phyloP scores from a whole-genome alignment of 2,329 filamentous ascomycete genomes.

The Pseudogymnoascus pannorum region DNA sequence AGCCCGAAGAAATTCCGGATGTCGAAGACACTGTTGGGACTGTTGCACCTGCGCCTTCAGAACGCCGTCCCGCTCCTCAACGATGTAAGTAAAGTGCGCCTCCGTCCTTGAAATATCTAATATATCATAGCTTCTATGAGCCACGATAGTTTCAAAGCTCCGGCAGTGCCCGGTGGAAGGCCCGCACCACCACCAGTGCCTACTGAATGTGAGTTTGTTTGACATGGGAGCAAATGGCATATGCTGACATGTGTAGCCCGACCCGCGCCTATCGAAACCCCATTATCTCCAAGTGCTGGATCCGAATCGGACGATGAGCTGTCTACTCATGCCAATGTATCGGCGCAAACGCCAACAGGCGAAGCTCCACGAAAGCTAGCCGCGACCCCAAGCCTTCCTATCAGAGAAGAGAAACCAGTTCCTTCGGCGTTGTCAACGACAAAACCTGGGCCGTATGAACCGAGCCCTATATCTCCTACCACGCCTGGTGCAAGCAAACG shows the following conservation, averaged over 20 bases:
- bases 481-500: conserved; percentile 38
- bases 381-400: conserved; percentile 40
- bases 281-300: conserved; percentile 63
- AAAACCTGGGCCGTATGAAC: conserved; percentile 30
- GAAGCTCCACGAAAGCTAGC: conserved; percentile 31
- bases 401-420: conserved; percentile 33
- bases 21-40: conserved; percentile 51
- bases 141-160: conserved; percentile 14
- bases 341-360: conserved; percentile 34
- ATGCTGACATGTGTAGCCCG: conserved; percentile 46
- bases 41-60: conserved; percentile 30
- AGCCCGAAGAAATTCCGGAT: conserved; percentile 42
- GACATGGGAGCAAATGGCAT: neutral
- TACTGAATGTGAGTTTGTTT: conserved; percentile 48
- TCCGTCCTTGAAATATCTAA: neutral
- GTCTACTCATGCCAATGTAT: conserved; percentile 45
- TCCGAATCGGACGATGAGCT: conserved; percentile 87
- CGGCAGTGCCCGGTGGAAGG: conserved; percentile 35
- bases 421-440: conserved; percentile 37
- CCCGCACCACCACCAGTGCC: conserved; percentile 52
- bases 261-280: conserved; percentile 45
- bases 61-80: conserved; percentile 32
- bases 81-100: conserved; percentile 20
- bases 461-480: conserved; percentile 34
- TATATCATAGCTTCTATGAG: conserved; percentile 1